These are phyloP conservation scores for Pseudogymnoascus sp. DNA, from an alignment of 2,329 filamentous ascomycete species.

Conservation along the genomic window DNA sequence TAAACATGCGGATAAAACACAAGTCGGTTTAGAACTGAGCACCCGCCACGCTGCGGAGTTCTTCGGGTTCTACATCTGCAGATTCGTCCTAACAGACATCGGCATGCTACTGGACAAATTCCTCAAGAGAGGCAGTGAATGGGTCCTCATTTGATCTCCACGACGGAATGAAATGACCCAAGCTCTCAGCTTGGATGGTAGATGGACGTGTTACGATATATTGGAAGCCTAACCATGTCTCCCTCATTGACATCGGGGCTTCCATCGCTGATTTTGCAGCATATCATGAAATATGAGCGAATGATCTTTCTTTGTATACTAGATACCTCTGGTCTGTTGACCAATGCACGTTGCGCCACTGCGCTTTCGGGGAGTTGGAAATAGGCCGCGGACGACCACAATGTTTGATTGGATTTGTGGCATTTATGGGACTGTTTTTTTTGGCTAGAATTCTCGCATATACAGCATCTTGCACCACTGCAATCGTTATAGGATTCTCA, in stretches of 20 bases:
- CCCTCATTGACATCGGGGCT: not conserved
- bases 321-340: constrained; percentile 8
- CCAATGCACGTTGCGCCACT: not conserved
- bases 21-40: constrained; percentile 90
- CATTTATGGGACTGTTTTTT: constrained; percentile 2
- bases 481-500: not conserved
- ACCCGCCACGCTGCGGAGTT: constrained; percentile 93
- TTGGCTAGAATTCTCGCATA: constrained; percentile 1
- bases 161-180: not conserved
- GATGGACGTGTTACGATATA: not conserved
- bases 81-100: constrained; percentile 86
- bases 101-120: constrained; percentile 88
- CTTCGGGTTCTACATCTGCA: constrained; percentile 93
- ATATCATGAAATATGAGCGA: constrained; percentile 11
- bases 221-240: not conserved
- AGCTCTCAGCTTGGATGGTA: constrained; percentile 1
- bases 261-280: constrained; percentile 8
- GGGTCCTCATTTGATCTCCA: constrained; percentile 55
- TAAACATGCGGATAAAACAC: constrained; percentile 84
- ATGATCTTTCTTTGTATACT: constrained; percentile 10
- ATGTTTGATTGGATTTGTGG: constrained; percentile 4
- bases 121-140: constrained; percentile 92
- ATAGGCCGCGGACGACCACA: not conserved
- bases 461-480: constrained; percentile 2
- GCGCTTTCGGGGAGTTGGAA: not conserved